Base-by-base conservation (phyloP, 768 basidiomycete genomes). In the Roridomyces roridus region DNA sequence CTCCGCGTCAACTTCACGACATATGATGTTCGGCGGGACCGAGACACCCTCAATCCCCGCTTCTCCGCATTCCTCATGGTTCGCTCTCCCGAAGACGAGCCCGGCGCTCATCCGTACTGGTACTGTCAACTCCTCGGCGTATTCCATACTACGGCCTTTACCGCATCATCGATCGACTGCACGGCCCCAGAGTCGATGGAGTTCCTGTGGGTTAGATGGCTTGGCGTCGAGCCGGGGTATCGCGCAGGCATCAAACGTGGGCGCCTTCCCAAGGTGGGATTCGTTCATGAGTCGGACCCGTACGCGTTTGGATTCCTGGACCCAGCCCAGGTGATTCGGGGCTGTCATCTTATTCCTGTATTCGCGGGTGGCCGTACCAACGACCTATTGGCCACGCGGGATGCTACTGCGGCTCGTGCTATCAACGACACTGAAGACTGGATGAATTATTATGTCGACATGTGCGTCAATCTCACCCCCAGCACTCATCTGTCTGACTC, bases 241-340 rank as follows among this genome's bases (percentile, higher is more conserved):
- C 20, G 36, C 3, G 36, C 40, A 3, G 52, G 45, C 3, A 12
- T 29, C 17, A 23, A n/a, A 17, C 62, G 41, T 46, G 21, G 50
- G 5, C 53, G 51, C 21, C 49, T 56, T 4, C 29, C 44, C 10
- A 21, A 43, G 17, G 29, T 63, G 9, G 68, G 68, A 4, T 84
- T 78, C 49, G 51, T 81, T 2, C 55, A 70, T 1, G 34, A 59
- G 1, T 44, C 63, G 0, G 67, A 72, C 20, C 24, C 51, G 0
- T 57, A 65, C 1, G 70, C 76, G 3, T 84, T 82, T 59, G 74
- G 80, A 0, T 85, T 85, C 44, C 23, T 84, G 0, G 71, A 84
- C 58, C 83, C 82, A 0, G 51, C 55, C 0, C 58, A 66, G 0
- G 70, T 85, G 4, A 62, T 84, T 25, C 65, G 74, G 0, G 74